Conservation (phyloP, 2,329 filamentous ascomycete genomes). For the Macrophomina pseudophaseolina region DNA sequence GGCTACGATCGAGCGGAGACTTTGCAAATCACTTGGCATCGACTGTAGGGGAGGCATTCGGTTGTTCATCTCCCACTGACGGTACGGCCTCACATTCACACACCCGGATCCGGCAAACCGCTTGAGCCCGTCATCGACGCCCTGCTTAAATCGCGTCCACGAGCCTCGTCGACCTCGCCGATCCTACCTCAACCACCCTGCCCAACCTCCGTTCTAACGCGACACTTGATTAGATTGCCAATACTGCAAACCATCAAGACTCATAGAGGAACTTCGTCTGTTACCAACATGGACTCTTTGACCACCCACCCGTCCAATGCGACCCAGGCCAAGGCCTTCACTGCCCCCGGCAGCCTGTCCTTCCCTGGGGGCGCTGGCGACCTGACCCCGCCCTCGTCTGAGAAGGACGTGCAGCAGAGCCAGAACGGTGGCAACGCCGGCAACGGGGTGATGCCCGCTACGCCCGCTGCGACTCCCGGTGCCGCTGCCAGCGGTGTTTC, state of each 20-base stretch:
- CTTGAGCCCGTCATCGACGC: conserved; percentile 19
- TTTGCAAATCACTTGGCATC: conserved; percentile 44
- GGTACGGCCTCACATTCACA: conserved; percentile 49
- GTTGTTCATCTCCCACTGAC: conserved; percentile 91
- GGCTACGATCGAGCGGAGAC: conserved; percentile 30
- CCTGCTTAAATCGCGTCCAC: conserved; percentile 8
- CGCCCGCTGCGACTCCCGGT: conserved; percentile 89
- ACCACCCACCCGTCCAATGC: conserved; percentile 92
- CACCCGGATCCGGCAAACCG: conserved; percentile 26
- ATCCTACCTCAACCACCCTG: neutral
- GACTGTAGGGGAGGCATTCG: conserved; percentile 89
- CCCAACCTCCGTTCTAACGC: conserved; percentile 12
- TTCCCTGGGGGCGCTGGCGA: conserved; percentile 79
- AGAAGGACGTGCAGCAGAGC: conserved; percentile 66
- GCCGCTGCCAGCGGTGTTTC: conserved; percentile 76
- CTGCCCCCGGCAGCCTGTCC: conserved; percentile 87
- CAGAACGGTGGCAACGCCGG: conserved; percentile 53
- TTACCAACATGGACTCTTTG: conserved; percentile 76
- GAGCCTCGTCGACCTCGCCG: conserved; percentile 11
- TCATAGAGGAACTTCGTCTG: conserved; percentile 28
- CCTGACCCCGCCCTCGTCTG: conserved; percentile 77
- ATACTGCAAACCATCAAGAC: neutral
- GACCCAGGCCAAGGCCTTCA: conserved; percentile 90
- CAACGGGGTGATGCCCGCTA: conserved; percentile 78
- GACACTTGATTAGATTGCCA: conserved; percentile 16